phyloP scores from a whole-genome alignment of 2,329 filamentous ascomycete genomes.

The Aspergillus thermomutatus region DNA sequence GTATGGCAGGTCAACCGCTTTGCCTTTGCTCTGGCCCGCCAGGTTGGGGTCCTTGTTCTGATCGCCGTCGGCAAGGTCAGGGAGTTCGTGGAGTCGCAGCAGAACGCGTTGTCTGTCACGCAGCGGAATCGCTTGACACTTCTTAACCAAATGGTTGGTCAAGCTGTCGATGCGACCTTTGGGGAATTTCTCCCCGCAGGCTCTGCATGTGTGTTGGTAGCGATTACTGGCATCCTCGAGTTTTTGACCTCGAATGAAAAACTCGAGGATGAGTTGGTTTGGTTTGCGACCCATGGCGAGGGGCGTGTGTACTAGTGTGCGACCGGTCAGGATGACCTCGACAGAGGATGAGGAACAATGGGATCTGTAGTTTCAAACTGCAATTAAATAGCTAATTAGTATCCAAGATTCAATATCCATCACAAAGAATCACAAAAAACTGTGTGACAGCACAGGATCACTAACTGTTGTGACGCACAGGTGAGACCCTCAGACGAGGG shows the following conservation, averaged over 20 bases:
- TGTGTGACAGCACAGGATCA: neutral
- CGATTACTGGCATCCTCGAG: slow-evolving; percentile 86
- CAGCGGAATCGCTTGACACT: slow-evolving; percentile 74
- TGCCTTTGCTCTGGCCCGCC: slow-evolving; percentile 33
- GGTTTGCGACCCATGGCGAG: slow-evolving; percentile 73
- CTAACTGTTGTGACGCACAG: slow-evolving; percentile 10
- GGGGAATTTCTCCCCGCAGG: slow-evolving; percentile 82
- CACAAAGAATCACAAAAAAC: neutral
- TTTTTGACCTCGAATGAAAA: slow-evolving; percentile 83
- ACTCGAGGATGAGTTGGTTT: slow-evolving; percentile 80
- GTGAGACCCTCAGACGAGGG: slow-evolving; percentile 5
- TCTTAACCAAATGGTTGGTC: slow-evolving; percentile 77
- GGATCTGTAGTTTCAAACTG: neutral
- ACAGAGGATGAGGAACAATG: neutral
- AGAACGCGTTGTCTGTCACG: slow-evolving; percentile 73
- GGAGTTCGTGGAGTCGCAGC: slow-evolving; percentile 68
- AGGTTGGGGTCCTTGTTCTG: slow-evolving; percentile 38
- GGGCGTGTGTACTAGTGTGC: neutral
- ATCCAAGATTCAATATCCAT: neutral
- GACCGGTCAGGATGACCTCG: slow-evolving; percentile 1
- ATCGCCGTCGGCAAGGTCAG: slow-evolving; percentile 47
- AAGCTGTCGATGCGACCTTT: slow-evolving; percentile 85
- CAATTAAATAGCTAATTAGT: neutral
- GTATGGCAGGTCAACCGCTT: slow-evolving; percentile 41
- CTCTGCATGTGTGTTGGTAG: slow-evolving; percentile 86